A percentile compares a stretch with the other conserved stretches of the same genome.
phyloP scores from a whole-genome alignment of 1,284 basidiomycete genomes.

The Cutaneotrichosporon cavernicola region DNA sequence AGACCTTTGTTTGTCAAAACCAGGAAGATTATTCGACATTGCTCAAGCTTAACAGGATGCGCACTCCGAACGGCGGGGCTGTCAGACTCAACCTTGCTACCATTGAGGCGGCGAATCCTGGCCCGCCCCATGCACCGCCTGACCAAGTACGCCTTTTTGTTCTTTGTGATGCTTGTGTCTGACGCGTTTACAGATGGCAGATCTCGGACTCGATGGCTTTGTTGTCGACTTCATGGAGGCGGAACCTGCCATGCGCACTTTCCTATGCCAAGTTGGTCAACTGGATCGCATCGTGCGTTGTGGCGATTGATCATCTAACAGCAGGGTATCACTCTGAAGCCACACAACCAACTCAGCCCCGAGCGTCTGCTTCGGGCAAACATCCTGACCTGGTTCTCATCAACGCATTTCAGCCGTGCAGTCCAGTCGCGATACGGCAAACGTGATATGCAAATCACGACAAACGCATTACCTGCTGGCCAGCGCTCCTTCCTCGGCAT shows the following conservation, averaged over 20 bases:
- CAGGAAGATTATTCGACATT: conserved; percentile 76
- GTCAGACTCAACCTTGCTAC: conserved; percentile 32
- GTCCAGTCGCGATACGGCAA: conserved; percentile 36
- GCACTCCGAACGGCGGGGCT: conserved; percentile 10
- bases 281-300: conserved; percentile 67
- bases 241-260: conserved; percentile 54
- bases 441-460: conserved; percentile 27
- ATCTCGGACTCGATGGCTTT: conserved; percentile 75
- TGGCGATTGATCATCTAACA: conserved; percentile 16
- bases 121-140: conserved; percentile 23
- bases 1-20: conserved; percentile 85
- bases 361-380: conserved; percentile 24
- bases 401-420: conserved; percentile 15
- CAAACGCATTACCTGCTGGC: background rate
- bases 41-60: conserved; percentile 60
- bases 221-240: conserved; percentile 68
- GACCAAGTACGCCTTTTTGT: background rate
- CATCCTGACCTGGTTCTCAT: conserved; percentile 34
- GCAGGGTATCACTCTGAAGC: conserved; percentile 42
- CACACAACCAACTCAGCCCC: conserved; percentile 21
- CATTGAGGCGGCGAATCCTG: conserved; percentile 36
- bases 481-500: conserved; percentile 35
- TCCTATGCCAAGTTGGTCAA: conserved; percentile 60
- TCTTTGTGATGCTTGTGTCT: background rate
- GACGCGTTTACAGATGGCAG: conserved; percentile 58